phyloP scores from a whole-genome alignment of 2,329 filamentous ascomycete species.

The Cladophialophora exuberans region DNA sequence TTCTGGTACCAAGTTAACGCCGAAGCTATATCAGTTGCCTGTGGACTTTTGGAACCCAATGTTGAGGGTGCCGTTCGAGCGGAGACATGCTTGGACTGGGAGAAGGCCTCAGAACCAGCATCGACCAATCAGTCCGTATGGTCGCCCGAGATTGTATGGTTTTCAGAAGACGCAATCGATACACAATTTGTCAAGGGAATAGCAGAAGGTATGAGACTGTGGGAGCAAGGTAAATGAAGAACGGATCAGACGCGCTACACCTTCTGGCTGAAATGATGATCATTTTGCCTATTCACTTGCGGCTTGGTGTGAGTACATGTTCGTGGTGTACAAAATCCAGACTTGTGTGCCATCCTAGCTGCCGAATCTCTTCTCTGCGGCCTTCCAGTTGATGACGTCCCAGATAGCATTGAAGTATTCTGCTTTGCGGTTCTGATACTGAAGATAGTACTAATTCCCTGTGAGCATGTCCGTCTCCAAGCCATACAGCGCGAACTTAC shows the following conservation, averaged over 20 bases:
- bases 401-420: slow-evolving; percentile 94
- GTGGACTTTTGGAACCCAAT: slow-evolving; percentile 21
- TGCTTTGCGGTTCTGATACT: slow-evolving; percentile 96
- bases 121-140: not conserved
- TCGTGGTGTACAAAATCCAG: slow-evolving; percentile 12
- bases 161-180: slow-evolving; percentile 25
- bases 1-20: slow-evolving; percentile 24
- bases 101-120: slow-evolving; percentile 10
- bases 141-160: slow-evolving; percentile 7
- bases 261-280: not conserved
- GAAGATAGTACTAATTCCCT: slow-evolving; percentile 58
- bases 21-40: slow-evolving; percentile 22
- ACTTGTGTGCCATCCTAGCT: slow-evolving; percentile 15
- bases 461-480: not conserved
- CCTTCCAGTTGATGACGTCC: slow-evolving; percentile 96
- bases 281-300: slow-evolving; percentile 1
- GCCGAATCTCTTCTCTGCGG: slow-evolving; percentile 71
- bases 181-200: slow-evolving; percentile 20
- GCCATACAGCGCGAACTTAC: slow-evolving; percentile 19
- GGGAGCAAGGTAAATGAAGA: not conserved
- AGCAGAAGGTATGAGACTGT: slow-evolving; percentile 16
- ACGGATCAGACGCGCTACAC: no score
- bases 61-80: slow-evolving; percentile 16
- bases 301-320: slow-evolving; percentile 2
- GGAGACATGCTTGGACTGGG: slow-evolving; percentile 27